Evolutionary conservation across 2,329 filamentous ascomycete genomes (phyloP).

Genomic region (Hypoxylon sp.): DNA sequence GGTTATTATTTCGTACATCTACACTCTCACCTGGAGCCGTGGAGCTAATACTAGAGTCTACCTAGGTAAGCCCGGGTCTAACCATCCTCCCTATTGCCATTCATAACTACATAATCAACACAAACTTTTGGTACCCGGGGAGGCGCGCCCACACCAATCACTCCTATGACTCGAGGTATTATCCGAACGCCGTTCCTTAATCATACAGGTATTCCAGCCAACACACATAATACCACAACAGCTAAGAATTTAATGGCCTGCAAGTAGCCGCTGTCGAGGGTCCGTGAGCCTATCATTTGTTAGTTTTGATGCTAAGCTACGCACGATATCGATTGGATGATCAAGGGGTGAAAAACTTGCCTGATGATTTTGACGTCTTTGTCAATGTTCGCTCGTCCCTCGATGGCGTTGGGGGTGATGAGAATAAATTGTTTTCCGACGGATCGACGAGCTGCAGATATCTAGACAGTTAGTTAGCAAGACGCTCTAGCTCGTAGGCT

Average conservation of each 20-base stretch:
- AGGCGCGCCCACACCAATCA: background rate
- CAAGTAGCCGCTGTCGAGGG: slow-evolving; percentile 66
- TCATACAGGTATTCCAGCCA: slow-evolving; percentile 4
- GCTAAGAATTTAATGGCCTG: slow-evolving; percentile 43
- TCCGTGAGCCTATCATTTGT: slow-evolving; percentile 63
- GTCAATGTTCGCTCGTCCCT: slow-evolving; percentile 66
- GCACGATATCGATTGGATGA: background rate
- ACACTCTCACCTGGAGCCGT: slow-evolving; percentile 2
- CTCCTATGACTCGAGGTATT: slow-evolving; percentile 11
- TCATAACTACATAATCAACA: slow-evolving; percentile 1
- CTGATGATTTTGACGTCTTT: slow-evolving; percentile 83
- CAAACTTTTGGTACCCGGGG: background rate
- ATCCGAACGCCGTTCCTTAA: slow-evolving; percentile 14
- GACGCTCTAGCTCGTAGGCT: background rate
- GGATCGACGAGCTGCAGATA: slow-evolving; percentile 83
- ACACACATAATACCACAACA: slow-evolving; percentile 17
- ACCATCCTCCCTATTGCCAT: slow-evolving; percentile 4
- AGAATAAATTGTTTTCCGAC: slow-evolving; percentile 95
- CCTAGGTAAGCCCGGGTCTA: slow-evolving; percentile 16
- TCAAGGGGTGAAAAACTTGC: slow-evolving; percentile 54
- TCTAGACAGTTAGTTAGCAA: slow-evolving; percentile 60
- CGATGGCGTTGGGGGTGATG: slow-evolving; percentile 91
- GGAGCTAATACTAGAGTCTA: slow-evolving; percentile 18
- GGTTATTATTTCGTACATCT: slow-evolving; percentile 22
- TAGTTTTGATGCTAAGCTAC: slow-evolving; percentile 38